Evolutionary conservation across 768 basidiomycete species (phyloP).

Genomic region (Crepidotus variabilis): DNA sequence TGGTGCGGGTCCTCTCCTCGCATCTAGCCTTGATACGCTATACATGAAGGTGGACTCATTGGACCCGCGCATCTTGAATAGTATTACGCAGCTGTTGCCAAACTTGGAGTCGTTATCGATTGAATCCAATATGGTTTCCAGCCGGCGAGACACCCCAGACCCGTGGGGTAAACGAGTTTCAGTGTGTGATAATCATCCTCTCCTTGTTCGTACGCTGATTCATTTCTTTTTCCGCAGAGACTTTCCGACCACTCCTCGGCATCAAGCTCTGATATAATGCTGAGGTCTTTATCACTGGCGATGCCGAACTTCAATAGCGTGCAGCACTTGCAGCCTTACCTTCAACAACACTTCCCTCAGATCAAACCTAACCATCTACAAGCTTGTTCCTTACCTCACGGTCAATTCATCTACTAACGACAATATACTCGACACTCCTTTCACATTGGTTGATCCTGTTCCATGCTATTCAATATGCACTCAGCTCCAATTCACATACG

Average conservation of each 20-base stretch:
- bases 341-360: conserved; percentile 1
- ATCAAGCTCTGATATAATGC: background rate
- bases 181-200: background rate
- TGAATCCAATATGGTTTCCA: conserved; percentile 6
- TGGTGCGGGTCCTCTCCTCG: background rate
- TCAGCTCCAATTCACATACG: background rate
- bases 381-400: background rate
- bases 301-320: background rate
- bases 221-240: background rate
- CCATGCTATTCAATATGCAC: no score
- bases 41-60: conserved; percentile 5
- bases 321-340: conserved; percentile 1
- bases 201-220: background rate
- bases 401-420: conserved; percentile 4
- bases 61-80: conserved; percentile 3
- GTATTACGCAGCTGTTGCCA: conserved; percentile 4
- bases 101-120: conserved; percentile 3
- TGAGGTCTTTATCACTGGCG: background rate
- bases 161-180: background rate
- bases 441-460: no score
- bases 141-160: background rate
- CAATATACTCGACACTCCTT: no score
- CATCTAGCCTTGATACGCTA: background rate
- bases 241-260: background rate
- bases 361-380: background rate